Percentiles rank a stretch among this genome's conserved stretches.
Evolutionary conservation across 2,329 filamentous ascomycete species (phyloP).

Genomic region (Coniella lustricola): DNA sequence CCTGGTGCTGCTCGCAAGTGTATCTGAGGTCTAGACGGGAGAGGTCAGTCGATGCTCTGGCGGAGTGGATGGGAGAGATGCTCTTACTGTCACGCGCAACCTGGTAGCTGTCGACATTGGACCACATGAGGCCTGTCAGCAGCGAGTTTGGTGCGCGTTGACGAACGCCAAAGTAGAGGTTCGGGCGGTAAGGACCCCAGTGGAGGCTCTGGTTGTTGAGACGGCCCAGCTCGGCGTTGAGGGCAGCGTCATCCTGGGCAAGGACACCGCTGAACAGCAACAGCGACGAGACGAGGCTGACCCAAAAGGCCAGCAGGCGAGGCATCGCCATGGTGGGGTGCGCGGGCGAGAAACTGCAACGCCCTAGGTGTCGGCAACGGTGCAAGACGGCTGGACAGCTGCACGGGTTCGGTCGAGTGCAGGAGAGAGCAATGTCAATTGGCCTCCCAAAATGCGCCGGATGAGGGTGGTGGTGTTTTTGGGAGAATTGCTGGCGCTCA

Average conservation of each 20-base stretch:
- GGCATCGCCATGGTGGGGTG: conserved; percentile 18
- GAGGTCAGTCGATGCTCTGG: conserved; percentile 5
- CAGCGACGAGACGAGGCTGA: conserved; percentile 21
- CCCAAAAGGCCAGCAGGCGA: conserved; percentile 23
- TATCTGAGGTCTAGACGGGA: conserved; percentile 66
- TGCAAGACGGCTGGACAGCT: neutral
- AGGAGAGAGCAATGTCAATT: neutral
- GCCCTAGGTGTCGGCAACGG: conserved; percentile 7
- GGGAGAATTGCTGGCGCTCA: neutral
- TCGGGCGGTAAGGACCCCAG: conserved; percentile 93
- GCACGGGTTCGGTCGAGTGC: neutral
- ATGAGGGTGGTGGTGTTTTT: neutral
- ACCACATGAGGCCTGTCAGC: conserved; percentile 81
- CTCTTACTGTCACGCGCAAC: conserved; percentile 69
- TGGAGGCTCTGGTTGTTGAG: conserved; percentile 75
- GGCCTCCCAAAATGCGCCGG: neutral
- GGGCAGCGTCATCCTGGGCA: conserved; percentile 28
- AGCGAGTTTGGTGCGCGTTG: conserved; percentile 77
- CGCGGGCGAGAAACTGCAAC: neutral
- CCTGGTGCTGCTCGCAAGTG: conserved; percentile 92
- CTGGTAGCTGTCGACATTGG: conserved; percentile 70
- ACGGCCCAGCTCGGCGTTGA: conserved; percentile 43
- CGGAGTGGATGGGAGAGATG: conserved; percentile 14
- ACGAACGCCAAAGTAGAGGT: conserved; percentile 87
- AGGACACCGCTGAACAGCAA: conserved; percentile 17